Evolutionary conservation across 768 basidiomycete genomes (phyloP), one percentile per base, ranked within the genome.

Genomic region (Hericium alpestre): DNA sequence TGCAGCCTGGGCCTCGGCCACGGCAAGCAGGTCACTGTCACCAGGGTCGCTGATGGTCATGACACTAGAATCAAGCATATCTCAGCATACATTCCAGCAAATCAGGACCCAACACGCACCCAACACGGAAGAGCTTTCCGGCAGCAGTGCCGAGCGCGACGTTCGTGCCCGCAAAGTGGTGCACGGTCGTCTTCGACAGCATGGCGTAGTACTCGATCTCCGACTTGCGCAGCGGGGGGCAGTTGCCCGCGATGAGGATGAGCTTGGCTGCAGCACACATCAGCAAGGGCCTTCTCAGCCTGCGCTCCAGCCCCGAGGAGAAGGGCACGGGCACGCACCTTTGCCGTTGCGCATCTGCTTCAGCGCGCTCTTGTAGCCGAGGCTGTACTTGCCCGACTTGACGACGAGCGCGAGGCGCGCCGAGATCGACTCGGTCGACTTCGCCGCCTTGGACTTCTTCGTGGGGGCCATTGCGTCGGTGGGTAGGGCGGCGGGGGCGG

Each of bases 151-250:
- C 96, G 63, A 99, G 87, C 59, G 95, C 90, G 65, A 98, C 93
- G 71, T 99, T 99, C 62, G 93, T 93, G 62, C 96, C 96, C 62
- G 84, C 79, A 73, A 96, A 99, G 78, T 98, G 94, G 77, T 98
- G 96, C 57, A 98, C 95, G 57, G 90, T 84, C 57, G 95, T 98
- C 81, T 99, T 99, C 65, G 93, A 96, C 71, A 99, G 81, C 94
- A 96, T 96, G 76, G 93, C 96, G 71, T 98, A 99, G 81, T 98
- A 99, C 79, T 99, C 96, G 58, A 99, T 81, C 80, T 99, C 96
- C 59, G 95, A 97, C 74, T 96, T 96, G 74, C 96, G 92, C 61
- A 99, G 84, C 61, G 96, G 96, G 58, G 96, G 96, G 78, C 93
- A 96, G 79, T 99, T 99, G 65, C 93, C 94, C 67, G 95, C 93